Evolutionary conservation across 1,284 basidiomycete genomes (phyloP).

Genomic region (Trametes hirsuta): DNA sequence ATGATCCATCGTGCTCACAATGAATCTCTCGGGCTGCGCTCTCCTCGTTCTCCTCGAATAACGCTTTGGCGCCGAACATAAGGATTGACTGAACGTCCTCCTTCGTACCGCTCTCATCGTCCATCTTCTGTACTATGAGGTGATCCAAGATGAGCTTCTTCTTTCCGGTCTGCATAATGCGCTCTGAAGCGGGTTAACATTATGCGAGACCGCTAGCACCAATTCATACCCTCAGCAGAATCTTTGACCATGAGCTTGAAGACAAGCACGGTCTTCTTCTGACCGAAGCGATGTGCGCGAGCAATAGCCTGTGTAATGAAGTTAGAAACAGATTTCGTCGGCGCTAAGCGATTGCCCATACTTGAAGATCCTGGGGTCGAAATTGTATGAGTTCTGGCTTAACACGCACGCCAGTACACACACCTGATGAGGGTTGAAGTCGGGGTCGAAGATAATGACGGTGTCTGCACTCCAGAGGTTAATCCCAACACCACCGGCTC

Average conservation of each 20-base stretch:
- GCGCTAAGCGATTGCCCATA: slow-evolving; percentile 28
- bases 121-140: slow-evolving; percentile 92
- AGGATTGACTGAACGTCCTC: slow-evolving; percentile 82
- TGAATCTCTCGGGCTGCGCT: slow-evolving; percentile 63
- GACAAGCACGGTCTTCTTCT: slow-evolving; percentile 82
- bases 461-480: slow-evolving; percentile 90
- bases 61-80: slow-evolving; percentile 79
- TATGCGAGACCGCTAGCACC: neutral
- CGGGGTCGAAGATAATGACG: slow-evolving; percentile 91
- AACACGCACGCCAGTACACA: slow-evolving; percentile 17
- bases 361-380: slow-evolving; percentile 65
- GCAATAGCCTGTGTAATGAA: slow-evolving; percentile 74
- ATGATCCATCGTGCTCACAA: slow-evolving; percentile 50
- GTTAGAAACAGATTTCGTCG: slow-evolving; percentile 5
- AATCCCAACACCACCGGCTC: slow-evolving; percentile 96
- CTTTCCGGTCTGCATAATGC: slow-evolving; percentile 87
- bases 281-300: slow-evolving; percentile 83
- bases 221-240: slow-evolving; percentile 76
- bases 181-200: slow-evolving; percentile 52
- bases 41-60: slow-evolving; percentile 66
- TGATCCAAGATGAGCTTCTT: slow-evolving; percentile 92
- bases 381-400: neutral
- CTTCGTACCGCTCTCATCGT: slow-evolving; percentile 72
- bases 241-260: slow-evolving; percentile 93
- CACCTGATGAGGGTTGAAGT: slow-evolving; percentile 94